Base-by-base conservation (phyloP, 225 moss, liverwort and hornwort species). In the Rhytidiadelphus loreus region DNA sequence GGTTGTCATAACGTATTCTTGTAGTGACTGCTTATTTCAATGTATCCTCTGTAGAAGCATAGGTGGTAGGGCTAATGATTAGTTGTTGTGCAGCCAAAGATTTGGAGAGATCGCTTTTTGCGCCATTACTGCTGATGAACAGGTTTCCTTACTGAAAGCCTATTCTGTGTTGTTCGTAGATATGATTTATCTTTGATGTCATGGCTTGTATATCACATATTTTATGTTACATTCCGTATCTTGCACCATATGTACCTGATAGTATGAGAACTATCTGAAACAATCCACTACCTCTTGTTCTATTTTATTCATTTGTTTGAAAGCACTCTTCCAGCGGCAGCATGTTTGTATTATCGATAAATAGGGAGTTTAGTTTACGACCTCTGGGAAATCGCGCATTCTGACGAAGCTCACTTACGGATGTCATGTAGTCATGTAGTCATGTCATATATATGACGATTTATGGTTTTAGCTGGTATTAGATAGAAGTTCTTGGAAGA, bases 31-130 rank as follows among this genome's bases (percentile, higher is more conserved):
- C 56, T 74, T 62, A 59, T 43, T 55, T 74, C 63, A 33, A 48
- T 88, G 77, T 62, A 65, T 83, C 26, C 77, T 58, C 43, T 57
- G 50, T 81, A 75, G 60, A 77, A 81, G 72, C 55, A 50, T 77
- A 30, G 75, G 48, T 77, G 77, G 80, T 80, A 76, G 79, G 62
- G 71, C 90, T 91, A 83, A 91, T 81, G 79, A 74, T 68, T 64
- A 56, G 53, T 56, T 85, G 70, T 87, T 76, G 87, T 89, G 91
- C 98, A 99, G 99, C 86, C 99, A 99, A 89, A 96, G 95, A 90
- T 99, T 99, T 93, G 99, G 97, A 72, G 99, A 99, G 91, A 99
- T 99, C 80, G 96, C 97, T 28, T 99, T 99, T 90, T 96, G 95
- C 73, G 97, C 99, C 18, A 96, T 99, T 59, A 99, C 97, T 83